Evolutionary conservation across 768 basidiomycete species (phyloP).

Genomic region (Lactarius indigo): DNA sequence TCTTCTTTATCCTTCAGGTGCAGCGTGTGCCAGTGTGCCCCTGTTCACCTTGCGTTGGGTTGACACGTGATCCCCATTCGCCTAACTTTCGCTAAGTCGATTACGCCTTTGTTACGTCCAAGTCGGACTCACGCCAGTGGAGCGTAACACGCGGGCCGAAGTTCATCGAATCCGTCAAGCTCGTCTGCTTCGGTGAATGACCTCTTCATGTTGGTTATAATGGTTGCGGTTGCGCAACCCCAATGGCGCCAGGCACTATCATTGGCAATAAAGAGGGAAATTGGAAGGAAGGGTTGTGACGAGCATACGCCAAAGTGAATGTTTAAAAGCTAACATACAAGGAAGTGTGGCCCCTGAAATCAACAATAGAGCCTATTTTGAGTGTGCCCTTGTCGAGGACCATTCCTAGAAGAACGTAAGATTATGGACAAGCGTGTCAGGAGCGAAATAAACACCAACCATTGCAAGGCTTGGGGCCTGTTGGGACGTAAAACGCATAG

Average conservation of each 20-base stretch:
- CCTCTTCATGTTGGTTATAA: slow-evolving; percentile 69
- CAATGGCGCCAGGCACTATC: slow-evolving; percentile 82
- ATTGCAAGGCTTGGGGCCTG: slow-evolving; percentile 74
- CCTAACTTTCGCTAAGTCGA: too few species aligned
- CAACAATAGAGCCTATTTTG: slow-evolving; percentile 71
- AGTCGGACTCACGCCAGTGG: too few species aligned
- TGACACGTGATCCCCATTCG: too few species aligned
- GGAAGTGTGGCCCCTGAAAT: slow-evolving; percentile 62
- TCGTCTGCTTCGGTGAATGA: slow-evolving; percentile 56
- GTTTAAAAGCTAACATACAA: slow-evolving; percentile 48
- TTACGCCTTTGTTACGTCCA: too few species aligned
- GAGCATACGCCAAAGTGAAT: not conserved
- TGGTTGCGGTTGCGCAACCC: slow-evolving; percentile 75
- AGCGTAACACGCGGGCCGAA: too few species aligned
- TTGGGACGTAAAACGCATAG: slow-evolving; percentile 25
- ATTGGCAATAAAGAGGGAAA: not conserved
- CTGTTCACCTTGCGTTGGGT: too few species aligned
- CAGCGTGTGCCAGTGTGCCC: too few species aligned
- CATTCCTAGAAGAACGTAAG: slow-evolving; percentile 47
- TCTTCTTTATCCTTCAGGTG: too few species aligned
- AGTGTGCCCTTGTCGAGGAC: slow-evolving; percentile 68
- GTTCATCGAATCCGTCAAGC: slow-evolving; percentile 84
- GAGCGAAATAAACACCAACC: slow-evolving; percentile 41
- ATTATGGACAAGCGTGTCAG: slow-evolving; percentile 25
- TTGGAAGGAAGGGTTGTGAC: not conserved